phyloP scores from a whole-genome alignment of 345 rosid species.

The Syzygium grande region DNA sequence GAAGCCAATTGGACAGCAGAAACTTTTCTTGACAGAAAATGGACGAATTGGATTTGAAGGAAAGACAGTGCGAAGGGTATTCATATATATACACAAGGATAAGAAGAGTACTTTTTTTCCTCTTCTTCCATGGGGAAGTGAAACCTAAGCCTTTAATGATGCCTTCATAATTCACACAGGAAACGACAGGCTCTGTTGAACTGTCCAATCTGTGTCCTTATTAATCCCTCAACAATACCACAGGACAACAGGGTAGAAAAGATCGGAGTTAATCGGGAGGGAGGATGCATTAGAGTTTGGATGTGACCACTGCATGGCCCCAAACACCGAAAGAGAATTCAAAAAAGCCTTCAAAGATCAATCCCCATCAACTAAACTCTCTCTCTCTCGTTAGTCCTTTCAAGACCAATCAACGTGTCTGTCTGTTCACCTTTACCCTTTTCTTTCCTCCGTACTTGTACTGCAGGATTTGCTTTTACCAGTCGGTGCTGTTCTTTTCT shows the following conservation, averaged over 20 bases:
- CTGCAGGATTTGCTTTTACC: background rate
- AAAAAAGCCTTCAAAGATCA: background rate
- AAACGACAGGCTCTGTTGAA: conserved; percentile 5
- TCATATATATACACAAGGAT: background rate
- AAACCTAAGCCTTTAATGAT: conserved; percentile 1
- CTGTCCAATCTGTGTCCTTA: conserved; percentile 3
- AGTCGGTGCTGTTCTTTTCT: background rate
- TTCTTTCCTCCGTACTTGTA: background rate
- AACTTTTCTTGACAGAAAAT: conserved; percentile 10
- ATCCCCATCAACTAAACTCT: background rate
- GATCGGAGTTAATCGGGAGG: background rate
- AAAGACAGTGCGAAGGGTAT: background rate
- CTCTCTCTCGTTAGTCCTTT: background rate
- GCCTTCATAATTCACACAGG: conserved; percentile 2
- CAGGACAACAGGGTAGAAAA: background rate
- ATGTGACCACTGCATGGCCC: background rate
- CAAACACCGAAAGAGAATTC: background rate
- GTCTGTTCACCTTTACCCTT: background rate
- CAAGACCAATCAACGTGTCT: background rate
- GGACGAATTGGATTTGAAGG: conserved; percentile 15
- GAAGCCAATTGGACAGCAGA: conserved; percentile 21
- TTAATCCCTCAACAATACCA: background rate
- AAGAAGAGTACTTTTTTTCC: background rate
- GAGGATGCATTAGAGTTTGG: background rate
- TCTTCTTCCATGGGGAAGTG: background rate